Evolutionary conservation across 352 stramenopile genomes (phyloP).

Genomic region (Pilasporangium apinafurcum): DNA sequence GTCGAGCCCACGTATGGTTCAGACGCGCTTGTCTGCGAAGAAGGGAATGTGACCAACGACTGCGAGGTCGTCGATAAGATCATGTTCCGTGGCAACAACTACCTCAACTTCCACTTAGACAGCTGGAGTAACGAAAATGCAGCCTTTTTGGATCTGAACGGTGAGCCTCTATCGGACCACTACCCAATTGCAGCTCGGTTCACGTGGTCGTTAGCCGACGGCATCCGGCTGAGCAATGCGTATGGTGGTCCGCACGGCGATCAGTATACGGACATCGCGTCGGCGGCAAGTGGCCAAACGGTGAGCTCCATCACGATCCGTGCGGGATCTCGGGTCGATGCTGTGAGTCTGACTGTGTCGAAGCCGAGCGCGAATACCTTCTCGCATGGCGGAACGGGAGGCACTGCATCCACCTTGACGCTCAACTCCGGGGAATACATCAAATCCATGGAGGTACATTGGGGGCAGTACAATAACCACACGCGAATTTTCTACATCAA

Average conservation of each 20-base stretch:
- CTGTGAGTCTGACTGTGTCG: slow-evolving; percentile 21
- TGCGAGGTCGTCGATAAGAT: slow-evolving; percentile 63
- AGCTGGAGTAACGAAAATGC: slow-evolving; percentile 38
- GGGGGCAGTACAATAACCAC: slow-evolving; percentile 25
- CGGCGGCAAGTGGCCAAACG: slow-evolving; percentile 10
- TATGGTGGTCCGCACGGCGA: slow-evolving; percentile 30
- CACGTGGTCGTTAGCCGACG: slow-evolving; percentile 22
- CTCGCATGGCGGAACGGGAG: slow-evolving; percentile 29
- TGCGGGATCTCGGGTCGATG: slow-evolving; percentile 23
- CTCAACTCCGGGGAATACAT: slow-evolving; percentile 32
- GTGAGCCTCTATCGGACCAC: slow-evolving; percentile 38
- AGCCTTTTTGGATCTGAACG: slow-evolving; percentile 23
- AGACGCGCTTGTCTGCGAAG: slow-evolving; percentile 27
- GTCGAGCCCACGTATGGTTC: slow-evolving; percentile 18
- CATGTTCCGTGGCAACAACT: slow-evolving; percentile 46
- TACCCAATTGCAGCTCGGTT: slow-evolving; percentile 35
- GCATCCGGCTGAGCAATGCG: slow-evolving; percentile 22
- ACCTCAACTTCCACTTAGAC: slow-evolving; percentile 28
- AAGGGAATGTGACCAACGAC: slow-evolving; percentile 22
- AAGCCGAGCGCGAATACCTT: slow-evolving; percentile 9
- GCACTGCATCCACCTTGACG: slow-evolving; percentile 23
- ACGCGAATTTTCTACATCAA: slow-evolving; percentile 43
- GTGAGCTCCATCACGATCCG: slow-evolving; percentile 29
- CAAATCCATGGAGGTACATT: slow-evolving; percentile 35
- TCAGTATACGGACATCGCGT: slow-evolving; percentile 27